Base-by-base conservation (phyloP, 441 rosid genomes). In the Breynia disticha region DNA sequence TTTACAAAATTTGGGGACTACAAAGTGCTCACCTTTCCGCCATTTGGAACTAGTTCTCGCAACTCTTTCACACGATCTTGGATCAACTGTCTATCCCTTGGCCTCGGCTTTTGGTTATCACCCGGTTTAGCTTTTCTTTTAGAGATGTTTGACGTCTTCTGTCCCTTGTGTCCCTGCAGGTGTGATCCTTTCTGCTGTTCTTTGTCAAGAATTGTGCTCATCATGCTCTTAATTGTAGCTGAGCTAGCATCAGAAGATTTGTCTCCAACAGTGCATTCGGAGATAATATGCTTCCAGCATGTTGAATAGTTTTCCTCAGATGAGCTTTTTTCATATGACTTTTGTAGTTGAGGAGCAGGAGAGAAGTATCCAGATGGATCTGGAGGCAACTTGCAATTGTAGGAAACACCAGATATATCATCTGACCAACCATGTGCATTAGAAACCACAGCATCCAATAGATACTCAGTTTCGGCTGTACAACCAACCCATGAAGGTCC, bases 11-110 rank as follows among this genome's bases (percentile, higher is more conserved):
- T 2, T 45, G n/a, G 3, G n/a, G 16, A 28, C 9, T 15, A 48
- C 32, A 38, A 47, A 55, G 57, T 7, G 59, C 63, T 61, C n/a
- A 77, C 93, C 77, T 77, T 81, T 58, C 66, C 46, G 24, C 86
- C 74, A 67, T 76, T 72, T 15, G 88, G 88, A 62, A 81, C 79
- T 37, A 81, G 86, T 48, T 72, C 78, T 38, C 93, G 68, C 22
- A 84, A 76, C 66, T 81, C 88, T 61, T 75, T 82, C 15, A 84
- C 74, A 39, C 93, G 73, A 51, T 84, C 88, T 56, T 81, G 91
- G 58, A 84, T 84, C 66, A 79, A 57, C 50, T 81, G 91, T 56
- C 91, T 76, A 52, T 84, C 91, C 67, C 87, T 75, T 16, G 91
- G 86, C 64, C 86, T 77, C 20, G 78, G 76, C 71, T 43, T 76